Evolutionary conservation across 768 basidiomycete species (phyloP), one percentile per base, ranked within the genome.

Genomic region (Leccinum subtestaceum): DNA sequence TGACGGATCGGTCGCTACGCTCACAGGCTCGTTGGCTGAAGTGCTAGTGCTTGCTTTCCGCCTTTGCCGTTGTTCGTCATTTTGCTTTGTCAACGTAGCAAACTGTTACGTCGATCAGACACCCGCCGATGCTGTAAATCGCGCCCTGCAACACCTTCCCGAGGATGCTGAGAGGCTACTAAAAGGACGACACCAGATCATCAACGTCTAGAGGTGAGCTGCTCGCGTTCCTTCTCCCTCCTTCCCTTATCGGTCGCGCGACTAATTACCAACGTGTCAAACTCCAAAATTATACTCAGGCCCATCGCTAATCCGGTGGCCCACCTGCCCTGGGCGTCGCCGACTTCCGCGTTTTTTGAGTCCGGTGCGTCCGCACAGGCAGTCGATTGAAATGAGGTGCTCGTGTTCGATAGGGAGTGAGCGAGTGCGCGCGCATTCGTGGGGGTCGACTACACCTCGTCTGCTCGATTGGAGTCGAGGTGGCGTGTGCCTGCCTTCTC

Each of bases 91-190:
- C 21, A 9, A 13, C 27, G 5, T 13, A 77, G 75, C 65, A 68
- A n/a, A 68, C 64, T 40, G 76, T 78, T 78, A 80, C 58, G 74
- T 77, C 47, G 78, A 80, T 64, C 78, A 79, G 66, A 76, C 77
- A 0, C 71, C 63, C 55, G 59, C 61, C 0, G 75, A 77, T 1
- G 68, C 70, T 13, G 66, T 71, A 7, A 57, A 59, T 3, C 74
- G 79, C 8, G 76, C 79, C 0, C 62, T 67, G 27, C 63, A 67
- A 5, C 77, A 77, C 43, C 70, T 74, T 15, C 70, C 71, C 2
- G 75, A 69, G 17, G 78, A 79, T 5, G 77, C 76, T 2, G 75
- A 76, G 53, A 71, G 71, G 11, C 67, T 80, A 7, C 71, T 79
- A 56, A 67, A 74, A 57, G 68, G 69, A 3, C 75, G 77, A 29